These are phyloP conservation scores for Asclepias syriaca DNA, from an alignment of 257 asterid genomes.

Conservation along the genomic window DNA sequence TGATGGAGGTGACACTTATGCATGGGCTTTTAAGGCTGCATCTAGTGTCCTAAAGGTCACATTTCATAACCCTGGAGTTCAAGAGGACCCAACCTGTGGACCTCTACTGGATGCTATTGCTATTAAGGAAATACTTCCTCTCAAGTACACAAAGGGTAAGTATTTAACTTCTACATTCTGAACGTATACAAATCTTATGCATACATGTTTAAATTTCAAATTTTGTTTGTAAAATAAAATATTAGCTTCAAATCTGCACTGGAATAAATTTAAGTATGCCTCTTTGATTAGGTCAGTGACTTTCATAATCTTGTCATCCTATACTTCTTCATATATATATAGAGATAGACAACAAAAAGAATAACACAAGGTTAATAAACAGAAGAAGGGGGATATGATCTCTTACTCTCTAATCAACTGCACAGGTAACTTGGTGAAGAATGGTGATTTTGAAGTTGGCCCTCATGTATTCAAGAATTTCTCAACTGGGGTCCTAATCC, in stretches of 20 bases:
- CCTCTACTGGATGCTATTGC: slow-evolving; percentile 73
- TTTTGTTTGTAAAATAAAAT: neutral
- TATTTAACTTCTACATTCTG: neutral
- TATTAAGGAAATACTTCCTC: slow-evolving; percentile 54
- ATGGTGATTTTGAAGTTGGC: slow-evolving; percentile 69
- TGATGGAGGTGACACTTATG: slow-evolving; percentile 79
- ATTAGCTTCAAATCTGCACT: neutral
- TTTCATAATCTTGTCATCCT: neutral
- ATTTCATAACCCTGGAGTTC: slow-evolving; percentile 64
- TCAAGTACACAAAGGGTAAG: slow-evolving; percentile 37
- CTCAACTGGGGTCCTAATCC: slow-evolving; percentile 69
- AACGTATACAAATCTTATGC: neutral
- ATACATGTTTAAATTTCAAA: neutral
- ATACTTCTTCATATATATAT: neutral
- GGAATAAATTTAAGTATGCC: neutral
- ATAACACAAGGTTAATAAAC: too few species aligned
- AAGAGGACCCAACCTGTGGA: slow-evolving; percentile 79
- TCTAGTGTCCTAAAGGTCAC: slow-evolving; percentile 50
- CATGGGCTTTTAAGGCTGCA: slow-evolving; percentile 60
- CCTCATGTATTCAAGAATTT: slow-evolving; percentile 74
- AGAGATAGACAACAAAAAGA: neutral
- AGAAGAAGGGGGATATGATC: neutral
- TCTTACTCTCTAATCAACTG: slow-evolving; percentile 2
- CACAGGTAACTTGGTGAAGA: slow-evolving; percentile 61
- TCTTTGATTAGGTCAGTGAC: neutral